Base-by-base conservation (phyloP, 1,139 yeast species). In the Candida anutae region DNA sequence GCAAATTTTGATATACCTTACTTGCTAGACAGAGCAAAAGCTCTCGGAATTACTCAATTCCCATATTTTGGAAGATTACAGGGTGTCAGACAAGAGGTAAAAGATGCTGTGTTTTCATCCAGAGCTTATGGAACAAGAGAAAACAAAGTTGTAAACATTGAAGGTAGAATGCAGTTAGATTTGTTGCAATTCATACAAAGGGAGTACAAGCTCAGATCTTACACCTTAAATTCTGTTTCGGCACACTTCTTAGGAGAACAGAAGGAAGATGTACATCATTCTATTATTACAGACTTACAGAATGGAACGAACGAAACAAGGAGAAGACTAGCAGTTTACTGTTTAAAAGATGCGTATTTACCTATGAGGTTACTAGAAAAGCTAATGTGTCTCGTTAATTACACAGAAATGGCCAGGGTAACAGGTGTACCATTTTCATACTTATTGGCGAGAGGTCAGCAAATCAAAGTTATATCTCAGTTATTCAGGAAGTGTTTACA, bases 381-480 rank as follows among this genome's bases (percentile, higher is more conserved):
- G 45, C 67, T 93, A 29, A 93, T 93, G 98, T 88, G 96, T 45
- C 64, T 93, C 37, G 95, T 93, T 35, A 93, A 93, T 45, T 90
- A 93, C 54, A 88, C 97, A 0, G 99, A 93, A 58, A 93, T 93
- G 98, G 96, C 98, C 1, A 81, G 99, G 62, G 99, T 93, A 22
- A 90, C 98, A 0, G 99, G 99, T 37, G 97, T 93, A 4, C 98
- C 99, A 0, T 87, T 93, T 46, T 82, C 95, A 0, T 90, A 80
- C 48, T 66, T 93, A 31, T 58, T 93, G 27, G 55, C 94, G 10
- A 71, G 99, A 48, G 99, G 99, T 22, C 99, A 93, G 59, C 98
- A 93, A 55, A 88, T 93, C 50, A 93, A 93, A 53, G 98, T 93
- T 43, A 77, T 93, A 29, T 88, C 97, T 0, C 99, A 93, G 57